Conservation (phyloP, 108 stramenopile species). For the Cyclotella kingstonii region DNA sequence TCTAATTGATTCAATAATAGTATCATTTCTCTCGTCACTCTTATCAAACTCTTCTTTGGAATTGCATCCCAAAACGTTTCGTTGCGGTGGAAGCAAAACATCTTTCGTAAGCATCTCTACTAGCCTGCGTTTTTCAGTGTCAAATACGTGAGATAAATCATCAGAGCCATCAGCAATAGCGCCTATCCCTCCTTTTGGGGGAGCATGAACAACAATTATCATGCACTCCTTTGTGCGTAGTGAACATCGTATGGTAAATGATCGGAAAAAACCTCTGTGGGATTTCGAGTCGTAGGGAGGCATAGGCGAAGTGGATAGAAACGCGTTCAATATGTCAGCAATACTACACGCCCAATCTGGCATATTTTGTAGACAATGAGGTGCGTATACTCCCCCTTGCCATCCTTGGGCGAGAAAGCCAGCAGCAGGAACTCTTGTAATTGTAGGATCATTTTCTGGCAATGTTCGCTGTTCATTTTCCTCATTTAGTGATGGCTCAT, state of each 20-base stretch:
- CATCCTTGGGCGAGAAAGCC: slow-evolving; percentile 83
- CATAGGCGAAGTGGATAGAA: slow-evolving; percentile 52
- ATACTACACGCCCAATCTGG: slow-evolving; percentile 65
- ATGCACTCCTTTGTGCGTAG: slow-evolving; percentile 64
- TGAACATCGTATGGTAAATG: slow-evolving; percentile 68
- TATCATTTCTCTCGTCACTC: slow-evolving; percentile 11
- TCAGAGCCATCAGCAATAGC: slow-evolving; percentile 40
- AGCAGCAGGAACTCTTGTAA: slow-evolving; percentile 48
- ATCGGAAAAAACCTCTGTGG: slow-evolving; percentile 74
- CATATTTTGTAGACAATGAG: slow-evolving; percentile 77
- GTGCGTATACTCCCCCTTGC: slow-evolving; percentile 62
- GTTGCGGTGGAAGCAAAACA: slow-evolving; percentile 26
- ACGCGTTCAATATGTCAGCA: slow-evolving; percentile 61
- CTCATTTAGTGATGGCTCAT: not conserved
- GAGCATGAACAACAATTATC: slow-evolving; percentile 70
- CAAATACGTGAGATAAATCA: slow-evolving; percentile 46
- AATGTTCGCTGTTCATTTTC: not conserved
- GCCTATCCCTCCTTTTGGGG: slow-evolving; percentile 56
- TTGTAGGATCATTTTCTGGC: not conserved
- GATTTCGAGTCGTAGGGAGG: slow-evolving; percentile 64
- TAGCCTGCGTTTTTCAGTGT: slow-evolving; percentile 58
- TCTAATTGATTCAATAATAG: slow-evolving; percentile 23
- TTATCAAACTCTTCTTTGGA: slow-evolving; percentile 10
- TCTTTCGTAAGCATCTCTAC: slow-evolving; percentile 45
- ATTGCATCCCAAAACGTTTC: slow-evolving; percentile 26